These are phyloP conservation scores for Rhodotorula sphaerocarpa DNA, from an alignment of 768 basidiomycete genomes.

Conservation along the genomic window DNA sequence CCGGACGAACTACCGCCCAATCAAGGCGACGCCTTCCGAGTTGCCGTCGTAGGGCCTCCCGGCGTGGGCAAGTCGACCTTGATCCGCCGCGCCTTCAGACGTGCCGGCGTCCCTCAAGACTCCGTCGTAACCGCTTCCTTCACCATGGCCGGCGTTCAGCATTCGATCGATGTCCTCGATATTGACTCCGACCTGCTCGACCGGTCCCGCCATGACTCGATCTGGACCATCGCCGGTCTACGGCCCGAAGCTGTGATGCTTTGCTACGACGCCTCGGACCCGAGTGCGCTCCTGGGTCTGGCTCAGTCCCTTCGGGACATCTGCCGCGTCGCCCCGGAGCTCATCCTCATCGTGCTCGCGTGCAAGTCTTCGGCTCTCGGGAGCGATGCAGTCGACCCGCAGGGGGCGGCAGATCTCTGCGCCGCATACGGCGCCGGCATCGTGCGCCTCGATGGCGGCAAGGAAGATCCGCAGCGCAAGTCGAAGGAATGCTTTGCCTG, in stretches of 20 bases:
- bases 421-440: slow-evolving; percentile 38
- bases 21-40: slow-evolving; percentile 24
- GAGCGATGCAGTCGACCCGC: slow-evolving; percentile 38
- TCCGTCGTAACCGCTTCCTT: slow-evolving; percentile 22
- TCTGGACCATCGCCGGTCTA: slow-evolving; percentile 55
- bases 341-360: slow-evolving; percentile 62
- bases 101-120: slow-evolving; percentile 34
- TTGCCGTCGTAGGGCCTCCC: slow-evolving; percentile 69
- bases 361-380: slow-evolving; percentile 69
- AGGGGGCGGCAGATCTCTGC: slow-evolving; percentile 27
- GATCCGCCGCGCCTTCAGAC: slow-evolving; percentile 63
- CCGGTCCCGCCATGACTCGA: slow-evolving; percentile 23
- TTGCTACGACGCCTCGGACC: slow-evolving; percentile 47
- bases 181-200: slow-evolving; percentile 33
- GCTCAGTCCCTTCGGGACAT: slow-evolving; percentile 45
- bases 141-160: slow-evolving; percentile 40
- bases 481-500: slow-evolving; percentile 67
- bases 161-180: slow-evolving; percentile 42
- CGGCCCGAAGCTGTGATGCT: slow-evolving; percentile 68
- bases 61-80: slow-evolving; percentile 79
- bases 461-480: slow-evolving; percentile 57
- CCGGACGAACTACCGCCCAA: no score
- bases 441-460: slow-evolving; percentile 42
- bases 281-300: slow-evolving; percentile 19
- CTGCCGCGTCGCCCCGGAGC: slow-evolving; percentile 53